Evolutionary conservation across 805 yeast species (phyloP).

Genomic region (Kodamaea restingae): DNA sequence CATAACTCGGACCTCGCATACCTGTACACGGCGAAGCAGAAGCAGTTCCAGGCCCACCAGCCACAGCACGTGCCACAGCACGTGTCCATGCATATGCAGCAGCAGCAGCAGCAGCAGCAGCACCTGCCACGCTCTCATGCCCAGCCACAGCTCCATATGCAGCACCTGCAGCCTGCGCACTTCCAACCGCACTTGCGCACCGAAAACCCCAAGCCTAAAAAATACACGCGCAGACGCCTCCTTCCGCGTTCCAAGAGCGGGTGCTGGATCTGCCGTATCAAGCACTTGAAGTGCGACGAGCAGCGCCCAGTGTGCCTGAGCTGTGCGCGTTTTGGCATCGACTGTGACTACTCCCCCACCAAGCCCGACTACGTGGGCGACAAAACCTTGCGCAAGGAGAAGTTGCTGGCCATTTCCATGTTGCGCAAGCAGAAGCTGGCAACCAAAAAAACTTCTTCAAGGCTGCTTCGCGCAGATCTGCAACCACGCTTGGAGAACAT

Average conservation of each 20-base stretch:
- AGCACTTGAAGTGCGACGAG: slow-evolving; percentile 44
- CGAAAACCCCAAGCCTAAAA: slow-evolving; percentile 31
- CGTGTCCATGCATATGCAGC: too few relatives aligned
- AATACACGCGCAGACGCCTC: slow-evolving; percentile 36
- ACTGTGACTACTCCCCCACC: slow-evolving; percentile 36
- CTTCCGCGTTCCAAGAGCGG: slow-evolving; percentile 41
- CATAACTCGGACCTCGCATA: slow-evolving; percentile 20
- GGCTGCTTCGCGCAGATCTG: not conserved
- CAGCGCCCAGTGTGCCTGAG: slow-evolving; percentile 33
- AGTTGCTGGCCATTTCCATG: slow-evolving; percentile 29
- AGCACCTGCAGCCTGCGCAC: slow-evolving; percentile 6
- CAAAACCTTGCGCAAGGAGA: slow-evolving; percentile 29
- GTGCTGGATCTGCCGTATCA: slow-evolving; percentile 45
- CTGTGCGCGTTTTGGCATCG: slow-evolving; percentile 38
- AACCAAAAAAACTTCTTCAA: slow-evolving; percentile 4
- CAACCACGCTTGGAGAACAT: slow-evolving; percentile 1
- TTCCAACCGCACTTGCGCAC: slow-evolving; percentile 1
- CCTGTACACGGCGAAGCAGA: slow-evolving; percentile 8
- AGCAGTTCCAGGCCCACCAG: slow-evolving; percentile 7
- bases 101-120: too few relatives aligned
- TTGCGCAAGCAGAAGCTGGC: slow-evolving; percentile 21
- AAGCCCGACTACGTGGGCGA: slow-evolving; percentile 39
- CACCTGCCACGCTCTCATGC: too few relatives aligned
- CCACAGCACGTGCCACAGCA: slow-evolving; percentile 8
- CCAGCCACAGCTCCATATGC: slow-evolving; percentile 4